Conservation (phyloP, 1,139 yeast genomes). For the Pichia sp. region DNA sequence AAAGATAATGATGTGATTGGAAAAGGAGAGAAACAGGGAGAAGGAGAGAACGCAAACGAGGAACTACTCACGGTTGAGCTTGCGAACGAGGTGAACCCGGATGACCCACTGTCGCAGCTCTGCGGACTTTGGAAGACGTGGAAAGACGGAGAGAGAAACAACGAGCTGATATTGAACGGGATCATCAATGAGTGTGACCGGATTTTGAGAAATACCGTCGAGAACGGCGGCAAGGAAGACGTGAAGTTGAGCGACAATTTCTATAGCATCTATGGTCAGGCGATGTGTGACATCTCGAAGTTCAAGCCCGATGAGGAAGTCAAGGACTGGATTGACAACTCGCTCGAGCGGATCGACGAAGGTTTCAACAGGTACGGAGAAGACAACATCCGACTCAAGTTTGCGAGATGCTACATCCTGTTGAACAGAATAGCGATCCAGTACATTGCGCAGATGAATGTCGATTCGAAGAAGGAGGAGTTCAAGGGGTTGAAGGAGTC, state of each 20-base stretch:
- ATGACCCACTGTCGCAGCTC: conserved; percentile 74
- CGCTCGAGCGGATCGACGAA: conserved; percentile 60
- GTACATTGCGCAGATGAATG: conserved; percentile 46
- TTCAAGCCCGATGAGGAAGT: conserved; percentile 38
- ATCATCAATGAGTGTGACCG: conserved; percentile 90
- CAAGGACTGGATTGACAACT: conserved; percentile 46
- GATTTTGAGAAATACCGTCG: conserved; percentile 49
- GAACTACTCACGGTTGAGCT: conserved; percentile 57
- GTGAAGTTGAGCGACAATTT: conserved; percentile 51
- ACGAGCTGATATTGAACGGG: conserved; percentile 70
- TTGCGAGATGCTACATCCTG: conserved; percentile 53
- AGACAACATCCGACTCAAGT: conserved; percentile 21
- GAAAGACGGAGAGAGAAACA: conserved; percentile 49
- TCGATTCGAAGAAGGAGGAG: conserved; percentile 37
- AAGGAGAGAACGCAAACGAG: conserved; percentile 27
- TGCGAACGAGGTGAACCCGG: conserved; percentile 64
- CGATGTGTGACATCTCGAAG: conserved; percentile 64
- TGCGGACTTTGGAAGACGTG: conserved; percentile 72
- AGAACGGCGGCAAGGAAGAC: conserved; percentile 31
- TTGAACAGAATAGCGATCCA: conserved; percentile 57
- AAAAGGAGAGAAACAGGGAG: conserved; percentile 16
- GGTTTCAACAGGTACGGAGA: conserved; percentile 51
- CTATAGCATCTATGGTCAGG: conserved; percentile 68
- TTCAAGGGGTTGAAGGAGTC: conserved; percentile 38
- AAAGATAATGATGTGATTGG: conserved; percentile 10